A percentile compares a stretch with the other conserved stretches of the same genome.
These are phyloP conservation scores for Holtermannia corniformis DNA, from an alignment of 768 basidiomycete species.

Conservation along the genomic window DNA sequence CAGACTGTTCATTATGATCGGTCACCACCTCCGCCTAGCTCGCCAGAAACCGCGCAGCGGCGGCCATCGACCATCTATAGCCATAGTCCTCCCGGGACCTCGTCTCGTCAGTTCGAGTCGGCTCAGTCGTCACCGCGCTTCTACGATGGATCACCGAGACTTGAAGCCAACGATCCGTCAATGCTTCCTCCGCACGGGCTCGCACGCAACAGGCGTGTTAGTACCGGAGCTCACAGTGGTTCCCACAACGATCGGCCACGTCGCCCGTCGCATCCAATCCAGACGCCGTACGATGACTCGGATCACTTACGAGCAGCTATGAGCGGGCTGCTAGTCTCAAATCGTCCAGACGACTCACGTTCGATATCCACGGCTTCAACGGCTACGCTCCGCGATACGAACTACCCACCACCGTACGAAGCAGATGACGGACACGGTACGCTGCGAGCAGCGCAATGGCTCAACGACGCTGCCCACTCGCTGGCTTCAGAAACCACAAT, in stretches of 20 bases:
- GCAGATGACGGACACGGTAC: background rate
- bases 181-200: background rate
- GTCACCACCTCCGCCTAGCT: conserved; percentile 15
- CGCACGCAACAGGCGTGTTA: background rate
- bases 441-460: background rate
- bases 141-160: background rate
- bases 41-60: conserved; percentile 19
- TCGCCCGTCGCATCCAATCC: too few relatives aligned
- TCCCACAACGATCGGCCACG: too few relatives aligned
- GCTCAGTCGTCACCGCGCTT: background rate
- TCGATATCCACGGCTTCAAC: background rate
- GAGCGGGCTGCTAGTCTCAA: background rate
- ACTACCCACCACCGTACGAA: background rate
- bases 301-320: background rate
- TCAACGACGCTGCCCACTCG: background rate
- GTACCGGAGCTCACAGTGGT: background rate
- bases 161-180: background rate
- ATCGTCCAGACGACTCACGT: background rate
- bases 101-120: background rate
- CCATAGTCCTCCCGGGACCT: conserved; percentile 13
- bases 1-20: conserved; percentile 24
- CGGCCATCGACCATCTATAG: conserved; percentile 24
- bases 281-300: background rate
- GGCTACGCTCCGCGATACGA: background rate
- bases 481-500: background rate